Percentiles rank a stretch among this genome's conserved stretches.
These are phyloP conservation scores for Glutinoglossum americanum DNA, from an alignment of 495 filamentous ascomycete species.

Conservation along the genomic window DNA sequence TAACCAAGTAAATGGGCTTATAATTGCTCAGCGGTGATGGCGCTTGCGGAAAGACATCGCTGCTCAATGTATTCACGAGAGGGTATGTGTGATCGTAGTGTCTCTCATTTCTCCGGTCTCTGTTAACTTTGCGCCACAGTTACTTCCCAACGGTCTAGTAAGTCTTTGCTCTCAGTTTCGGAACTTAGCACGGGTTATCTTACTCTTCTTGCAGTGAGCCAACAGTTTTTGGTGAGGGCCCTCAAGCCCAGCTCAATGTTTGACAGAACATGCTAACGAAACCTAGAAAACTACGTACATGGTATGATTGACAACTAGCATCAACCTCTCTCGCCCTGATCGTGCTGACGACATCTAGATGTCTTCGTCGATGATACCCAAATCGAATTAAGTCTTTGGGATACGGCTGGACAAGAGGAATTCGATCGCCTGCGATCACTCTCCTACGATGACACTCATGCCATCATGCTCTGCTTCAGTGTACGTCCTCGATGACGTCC, in stretches of 20 bases:
- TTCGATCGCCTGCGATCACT: conserved; percentile 90
- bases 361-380: conserved; percentile 94
- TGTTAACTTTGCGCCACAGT: conserved; percentile 21
- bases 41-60: conserved; percentile 91
- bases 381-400: conserved; percentile 94
- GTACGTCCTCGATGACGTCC: conserved; percentile 18
- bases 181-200: conserved; percentile 13
- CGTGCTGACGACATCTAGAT: conserved; percentile 28
- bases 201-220: conserved; percentile 39
- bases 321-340: conserved; percentile 4
- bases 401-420: conserved; percentile 97
- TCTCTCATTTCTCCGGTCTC: conserved; percentile 3
- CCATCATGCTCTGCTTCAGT: conserved; percentile 96
- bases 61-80: conserved; percentile 96
- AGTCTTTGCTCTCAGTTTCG: conserved; percentile 12
- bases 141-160: conserved; percentile 97
- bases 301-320: conserved; percentile 28
- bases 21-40: conserved; percentile 59
- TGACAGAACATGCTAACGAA: conserved; percentile 13
- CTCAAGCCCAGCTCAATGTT: not conserved
- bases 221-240: conserved; percentile 61
- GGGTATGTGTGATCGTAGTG: conserved; percentile 35
- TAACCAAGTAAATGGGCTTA: not conserved
- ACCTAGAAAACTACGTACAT: conserved; percentile 87
- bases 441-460: conserved; percentile 93